Conservation (phyloP, 2,329 filamentous ascomycete genomes). For the Akanthomyces dipterigenus region DNA sequence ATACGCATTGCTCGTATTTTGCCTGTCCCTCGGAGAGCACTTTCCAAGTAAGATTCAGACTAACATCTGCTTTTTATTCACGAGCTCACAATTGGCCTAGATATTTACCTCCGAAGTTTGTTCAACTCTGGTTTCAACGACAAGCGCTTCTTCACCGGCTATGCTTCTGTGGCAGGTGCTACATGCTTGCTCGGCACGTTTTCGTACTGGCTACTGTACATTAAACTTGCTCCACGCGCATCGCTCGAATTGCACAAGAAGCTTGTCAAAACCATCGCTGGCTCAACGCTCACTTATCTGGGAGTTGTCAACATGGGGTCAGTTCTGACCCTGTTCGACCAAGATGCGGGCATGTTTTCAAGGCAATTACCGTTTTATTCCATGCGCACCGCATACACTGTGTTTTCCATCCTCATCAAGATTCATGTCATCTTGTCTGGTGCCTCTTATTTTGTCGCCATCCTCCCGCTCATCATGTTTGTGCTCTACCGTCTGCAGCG, state of each 20-base stretch:
- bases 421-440: not conserved
- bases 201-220: not conserved
- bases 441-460: conserved; percentile 20
- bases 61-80: not conserved
- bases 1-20: not conserved
- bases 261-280: not conserved
- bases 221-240: conserved; percentile 1
- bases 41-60: not conserved
- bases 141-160: not conserved
- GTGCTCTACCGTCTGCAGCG: conserved; percentile 21
- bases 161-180: not conserved
- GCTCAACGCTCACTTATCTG: conserved; percentile 2
- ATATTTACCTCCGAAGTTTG: not conserved
- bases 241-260: not conserved
- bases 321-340: not conserved
- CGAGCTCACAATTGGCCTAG: not conserved
- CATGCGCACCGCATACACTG: not conserved
- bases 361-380: not conserved
- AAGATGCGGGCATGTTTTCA: not conserved
- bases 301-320: conserved; percentile 1
- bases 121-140: not conserved
- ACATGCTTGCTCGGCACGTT: not conserved
- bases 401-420: conserved; percentile 5
- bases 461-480: conserved; percentile 32
- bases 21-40: conserved; percentile 6